Conservation (phyloP, 352 stramenopile genomes). For the Globisporangium solare region DNA sequence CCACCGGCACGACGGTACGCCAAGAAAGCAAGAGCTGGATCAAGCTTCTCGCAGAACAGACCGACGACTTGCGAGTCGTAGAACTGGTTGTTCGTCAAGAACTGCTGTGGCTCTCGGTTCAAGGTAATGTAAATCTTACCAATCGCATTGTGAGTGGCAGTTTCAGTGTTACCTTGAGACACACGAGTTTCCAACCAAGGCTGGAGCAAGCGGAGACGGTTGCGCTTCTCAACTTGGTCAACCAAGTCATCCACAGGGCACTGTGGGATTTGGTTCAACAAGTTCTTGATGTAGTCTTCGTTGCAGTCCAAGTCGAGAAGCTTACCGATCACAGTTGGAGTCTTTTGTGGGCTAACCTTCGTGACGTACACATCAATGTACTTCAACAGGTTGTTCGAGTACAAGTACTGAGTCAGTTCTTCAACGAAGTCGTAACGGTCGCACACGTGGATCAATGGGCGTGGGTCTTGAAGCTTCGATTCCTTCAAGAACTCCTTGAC, state of each 20-base stretch:
- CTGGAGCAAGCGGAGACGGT: constrained; percentile 98
- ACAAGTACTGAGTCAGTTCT: constrained; percentile 99
- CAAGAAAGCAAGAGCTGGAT: constrained; percentile 98
- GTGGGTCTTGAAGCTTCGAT: constrained; percentile 98
- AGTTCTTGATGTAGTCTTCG: constrained; percentile 99
- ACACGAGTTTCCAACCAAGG: constrained; percentile 99
- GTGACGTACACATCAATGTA: constrained; percentile 99
- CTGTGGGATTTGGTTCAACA: constrained; percentile 97
- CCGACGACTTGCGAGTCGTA: constrained; percentile 99
- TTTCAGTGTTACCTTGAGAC: constrained; percentile 98
- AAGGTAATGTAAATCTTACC: constrained; percentile 99
- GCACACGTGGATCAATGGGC: constrained; percentile 99
- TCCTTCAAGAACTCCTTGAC: constrained; percentile 99
- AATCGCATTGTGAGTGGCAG: constrained; percentile 99
- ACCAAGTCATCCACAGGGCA: constrained; percentile 97
- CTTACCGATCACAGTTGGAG: constrained; percentile 98
- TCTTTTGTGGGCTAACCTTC: constrained; percentile 97
- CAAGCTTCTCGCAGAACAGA: constrained; percentile 99
- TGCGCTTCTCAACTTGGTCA: constrained; percentile 98
- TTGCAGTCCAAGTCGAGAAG: constrained; percentile 97
- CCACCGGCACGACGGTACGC: constrained; percentile 98
- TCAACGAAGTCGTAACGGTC: constrained; percentile 99
- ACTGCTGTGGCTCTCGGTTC: constrained; percentile 99
- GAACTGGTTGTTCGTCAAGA: constrained; percentile 99
- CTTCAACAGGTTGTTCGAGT: constrained; percentile 99